phyloP scores from a whole-genome alignment of 2,329 filamentous ascomycete species.

The Xylariaceae sp. region DNA sequence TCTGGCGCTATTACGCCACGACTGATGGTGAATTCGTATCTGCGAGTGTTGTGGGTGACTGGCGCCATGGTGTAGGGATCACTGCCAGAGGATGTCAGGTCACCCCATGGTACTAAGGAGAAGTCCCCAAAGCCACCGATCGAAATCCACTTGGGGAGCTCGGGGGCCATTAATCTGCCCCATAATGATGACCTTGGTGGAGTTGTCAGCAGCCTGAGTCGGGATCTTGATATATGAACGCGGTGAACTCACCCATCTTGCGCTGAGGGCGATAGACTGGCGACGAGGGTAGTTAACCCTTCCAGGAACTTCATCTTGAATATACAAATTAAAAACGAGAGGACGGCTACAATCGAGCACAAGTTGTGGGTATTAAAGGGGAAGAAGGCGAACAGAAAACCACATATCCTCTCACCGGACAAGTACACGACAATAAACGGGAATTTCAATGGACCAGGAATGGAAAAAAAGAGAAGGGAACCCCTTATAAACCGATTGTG shows the following conservation, averaged over 20 bases:
- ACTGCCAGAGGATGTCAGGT: constrained; percentile 36
- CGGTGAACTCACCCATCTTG: constrained; percentile 28
- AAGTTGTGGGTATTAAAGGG: constrained; percentile 10
- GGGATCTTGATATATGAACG: neutral
- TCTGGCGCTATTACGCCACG: constrained; percentile 50
- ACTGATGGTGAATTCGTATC: constrained; percentile 50
- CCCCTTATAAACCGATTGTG: constrained; percentile 6
- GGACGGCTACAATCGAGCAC: constrained; percentile 25
- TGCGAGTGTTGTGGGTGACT: constrained; percentile 49
- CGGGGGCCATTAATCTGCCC: constrained; percentile 32
- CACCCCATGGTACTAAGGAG: constrained; percentile 47
- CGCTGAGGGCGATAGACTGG: constrained; percentile 22
- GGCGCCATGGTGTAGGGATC: constrained; percentile 48
- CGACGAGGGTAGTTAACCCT: constrained; percentile 18
- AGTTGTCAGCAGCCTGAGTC: neutral
- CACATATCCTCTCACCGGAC: constrained; percentile 2
- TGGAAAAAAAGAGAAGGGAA: neutral
- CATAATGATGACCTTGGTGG: constrained; percentile 28
- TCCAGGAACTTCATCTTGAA: constrained; percentile 26
- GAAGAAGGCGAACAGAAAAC: constrained; percentile 6
- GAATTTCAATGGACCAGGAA: neutral
- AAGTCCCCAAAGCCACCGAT: constrained; percentile 10
- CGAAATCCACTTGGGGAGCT: constrained; percentile 30
- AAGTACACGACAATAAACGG: neutral
- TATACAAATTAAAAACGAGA: constrained; percentile 18